Evolutionary conservation across 176 grass and related monocot genomes (phyloP), one percentile per base, ranked within the genome.

Genomic region (Bromus sterilis): DNA sequence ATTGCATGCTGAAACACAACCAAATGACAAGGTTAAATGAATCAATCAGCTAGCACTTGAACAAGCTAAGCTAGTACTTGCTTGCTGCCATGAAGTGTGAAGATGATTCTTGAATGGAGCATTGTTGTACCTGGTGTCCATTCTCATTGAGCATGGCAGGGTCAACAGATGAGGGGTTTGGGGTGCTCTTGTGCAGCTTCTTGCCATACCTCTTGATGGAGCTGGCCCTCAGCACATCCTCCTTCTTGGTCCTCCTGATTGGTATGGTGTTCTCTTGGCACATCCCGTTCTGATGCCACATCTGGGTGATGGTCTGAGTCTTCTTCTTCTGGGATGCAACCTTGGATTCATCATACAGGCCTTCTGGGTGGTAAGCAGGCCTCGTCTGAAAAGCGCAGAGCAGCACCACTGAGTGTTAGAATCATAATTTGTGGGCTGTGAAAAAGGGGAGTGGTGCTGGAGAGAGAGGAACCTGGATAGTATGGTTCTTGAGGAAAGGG

Each of bases 81-180:
- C 7, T 9, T 8, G 18, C 49, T 30, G 32, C 10, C 21, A 70
- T 37, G 21, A 30, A 68, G 49, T 56, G 44, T 36, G 20, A 36
- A 57, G 60, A 29, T 43, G 69, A 48, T 40, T 21, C 43, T 35
- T 75, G 79, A 56, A 64, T 83, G 73, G 35, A 55, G 14, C 55
- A 59, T 57, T 29, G 18, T 1, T 37, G n/a, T 85, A 94, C 92
- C 92, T 97, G 91, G 66, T 97, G 94, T 24, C 91, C 91, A 41
- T 80, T 94, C 82, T 94, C 92, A 32, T 94, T 94, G 80, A 89
- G 83, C 87, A 89, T 89, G 65, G 87, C 85, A 76, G 87, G 85
- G 35, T 93, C 85, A 28, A 88, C 82, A 58, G 87, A 90, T 28
- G 87, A 46, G 49, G 87, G 87, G 68, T 87, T 90, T 11, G 87